phyloP scores from a whole-genome alignment of 2,329 filamentous ascomycete genomes.

The Chlorencoelia australis region DNA sequence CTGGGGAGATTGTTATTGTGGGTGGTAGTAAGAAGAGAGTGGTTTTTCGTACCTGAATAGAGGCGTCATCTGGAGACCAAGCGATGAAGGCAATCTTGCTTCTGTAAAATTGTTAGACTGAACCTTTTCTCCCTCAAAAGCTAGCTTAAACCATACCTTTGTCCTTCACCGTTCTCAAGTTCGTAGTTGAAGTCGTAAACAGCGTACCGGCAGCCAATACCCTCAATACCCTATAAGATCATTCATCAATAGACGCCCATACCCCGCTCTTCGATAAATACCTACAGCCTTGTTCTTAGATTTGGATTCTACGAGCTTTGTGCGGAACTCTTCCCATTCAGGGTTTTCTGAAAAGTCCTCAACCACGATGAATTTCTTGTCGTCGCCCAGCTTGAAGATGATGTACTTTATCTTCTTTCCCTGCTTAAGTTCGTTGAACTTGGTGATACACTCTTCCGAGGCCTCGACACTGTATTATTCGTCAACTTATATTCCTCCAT shows the following conservation, averaged over 20 bases:
- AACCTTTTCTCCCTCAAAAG: conserved; percentile 1
- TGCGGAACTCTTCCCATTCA: conserved; percentile 65
- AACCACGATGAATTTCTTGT: conserved; percentile 73
- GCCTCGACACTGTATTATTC: conserved; percentile 52
- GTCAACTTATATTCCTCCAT: conserved; percentile 8
- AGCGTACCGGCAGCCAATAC: conserved; percentile 69
- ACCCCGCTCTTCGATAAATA: conserved; percentile 4
- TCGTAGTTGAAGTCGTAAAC: conserved; percentile 79
- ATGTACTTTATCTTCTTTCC: conserved; percentile 75
- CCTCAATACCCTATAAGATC: conserved; percentile 39
- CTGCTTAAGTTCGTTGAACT: conserved; percentile 77
- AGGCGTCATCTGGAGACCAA: conserved; percentile 75
- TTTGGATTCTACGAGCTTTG: conserved; percentile 65
- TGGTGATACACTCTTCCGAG: conserved; percentile 56
- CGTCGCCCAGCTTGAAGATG: conserved; percentile 78
- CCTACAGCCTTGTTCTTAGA: conserved; percentile 60
- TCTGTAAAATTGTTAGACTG: conserved; percentile 32
- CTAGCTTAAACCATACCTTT: conserved; percentile 41
- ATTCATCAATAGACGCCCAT: conserved; percentile 1
- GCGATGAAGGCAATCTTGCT: conserved; percentile 73
- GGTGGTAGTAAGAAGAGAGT: background rate
- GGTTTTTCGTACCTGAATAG: conserved; percentile 55
- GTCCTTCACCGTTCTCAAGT: conserved; percentile 61
- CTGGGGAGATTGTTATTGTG: conserved; percentile 32
- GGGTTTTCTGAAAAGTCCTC: conserved; percentile 58